Evolutionary conservation across 106 monocot genomes (phyloP), one percentile per base, ranked within the genome.

Genomic region (Iris macrosiphon): DNA sequence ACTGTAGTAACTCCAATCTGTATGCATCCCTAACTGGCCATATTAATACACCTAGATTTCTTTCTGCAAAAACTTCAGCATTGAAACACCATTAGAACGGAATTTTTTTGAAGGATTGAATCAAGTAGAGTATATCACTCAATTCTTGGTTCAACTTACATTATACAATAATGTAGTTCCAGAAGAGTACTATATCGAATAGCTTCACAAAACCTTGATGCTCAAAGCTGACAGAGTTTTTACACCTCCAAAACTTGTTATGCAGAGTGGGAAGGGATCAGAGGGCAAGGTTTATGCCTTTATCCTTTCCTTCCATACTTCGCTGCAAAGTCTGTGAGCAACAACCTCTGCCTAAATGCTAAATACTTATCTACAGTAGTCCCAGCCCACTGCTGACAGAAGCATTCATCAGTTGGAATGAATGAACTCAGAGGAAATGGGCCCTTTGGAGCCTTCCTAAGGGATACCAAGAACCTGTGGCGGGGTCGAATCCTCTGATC

Each of bases 401-500:
- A 98, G 29, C 52, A 55, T 65, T 77, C 86, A 65, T 98, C 96
- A 16, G 83, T 73, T 15, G 86, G 96, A 54, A 98, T 83, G 11
- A 98, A 70, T 29, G 83, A 83, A 41, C 90, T 83, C 14, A 98
- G 72, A 65, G 96, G 96, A 65, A 98, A 98, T 61, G 96, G 96
- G 19, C 96, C 96, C 43, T 87, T 87, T 0, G 90, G 96, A 75
- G 83, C 87, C 57, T 87, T 90, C 64, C 87, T 90, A 24, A 98
- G 59, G 31, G 86, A 86, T 46, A 98, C 83, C 19, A 98, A 70
- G 58, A 83, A 98, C 25, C 70, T 59, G 55, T 98, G 96, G 0
- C 96, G 82, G 7, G 96, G 96, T 26, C 86, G 66, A 55, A 98
- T 98, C 63, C 96, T 82, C 69, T 90, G 96, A 26, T 98, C 86